A percentile compares a stretch with the other conserved stretches of the same genome.
phyloP scores from a whole-genome alignment of 1,284 basidiomycete species.

The Phellinidium pouzarii region DNA sequence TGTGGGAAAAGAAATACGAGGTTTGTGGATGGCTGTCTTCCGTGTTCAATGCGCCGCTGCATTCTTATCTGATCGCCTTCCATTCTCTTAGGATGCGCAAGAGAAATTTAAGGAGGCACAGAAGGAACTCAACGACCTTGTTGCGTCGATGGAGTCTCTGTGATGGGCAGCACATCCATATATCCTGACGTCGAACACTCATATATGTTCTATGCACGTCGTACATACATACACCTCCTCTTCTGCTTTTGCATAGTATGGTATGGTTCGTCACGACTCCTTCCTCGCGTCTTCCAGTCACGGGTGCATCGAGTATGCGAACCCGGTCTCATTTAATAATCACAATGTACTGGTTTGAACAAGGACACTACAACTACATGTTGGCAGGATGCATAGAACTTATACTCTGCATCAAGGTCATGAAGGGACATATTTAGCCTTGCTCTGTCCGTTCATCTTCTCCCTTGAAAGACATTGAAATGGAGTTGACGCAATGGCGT shows the following conservation, averaged over 20 bases:
- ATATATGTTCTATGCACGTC: neutral
- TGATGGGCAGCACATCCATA: constrained; percentile 34
- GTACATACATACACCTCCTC: neutral
- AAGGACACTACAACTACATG: neutral
- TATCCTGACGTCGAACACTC: constrained; percentile 1
- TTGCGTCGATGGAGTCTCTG: constrained; percentile 74
- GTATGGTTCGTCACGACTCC: constrained; percentile 4
- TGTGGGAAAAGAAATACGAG: constrained; percentile 94
- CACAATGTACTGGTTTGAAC: constrained; percentile 9
- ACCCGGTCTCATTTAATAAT: constrained; percentile 6
- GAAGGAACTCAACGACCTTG: constrained; percentile 85
- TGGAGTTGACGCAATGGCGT: constrained; percentile 87
- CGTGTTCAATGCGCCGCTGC: neutral
- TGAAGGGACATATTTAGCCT: constrained; percentile 5
- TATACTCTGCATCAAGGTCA: neutral
- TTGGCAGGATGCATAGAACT: neutral
- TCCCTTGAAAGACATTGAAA: constrained; percentile 76
- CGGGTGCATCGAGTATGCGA: neutral
- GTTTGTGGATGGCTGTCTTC: constrained; percentile 36
- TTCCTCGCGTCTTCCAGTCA: neutral
- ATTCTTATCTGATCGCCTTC: constrained; percentile 17
- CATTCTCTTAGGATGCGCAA: constrained; percentile 54
- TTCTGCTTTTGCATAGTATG: constrained; percentile 6
- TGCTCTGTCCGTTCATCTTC: constrained; percentile 31
- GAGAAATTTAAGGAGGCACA: constrained; percentile 75